phyloP scores from a whole-genome alignment of 2,329 filamentous ascomycete genomes.

The Dactylella cylindrospora region DNA sequence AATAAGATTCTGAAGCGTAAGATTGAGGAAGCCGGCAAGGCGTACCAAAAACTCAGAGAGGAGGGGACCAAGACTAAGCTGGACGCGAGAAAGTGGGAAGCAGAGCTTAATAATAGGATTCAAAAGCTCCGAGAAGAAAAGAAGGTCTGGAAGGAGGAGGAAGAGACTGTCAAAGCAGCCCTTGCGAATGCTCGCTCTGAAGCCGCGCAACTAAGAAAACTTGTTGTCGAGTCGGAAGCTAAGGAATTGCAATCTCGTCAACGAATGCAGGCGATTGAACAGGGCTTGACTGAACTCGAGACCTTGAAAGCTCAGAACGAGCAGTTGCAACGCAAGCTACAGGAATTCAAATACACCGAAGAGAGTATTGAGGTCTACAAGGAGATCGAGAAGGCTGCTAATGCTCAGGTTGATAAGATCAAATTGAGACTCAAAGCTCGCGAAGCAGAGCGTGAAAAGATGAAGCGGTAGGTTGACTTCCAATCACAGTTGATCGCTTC shows the following conservation, averaged over 20 bases:
- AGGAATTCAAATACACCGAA: constrained; percentile 66
- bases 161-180: constrained; percentile 61
- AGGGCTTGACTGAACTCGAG: constrained; percentile 63
- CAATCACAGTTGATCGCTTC: neutral
- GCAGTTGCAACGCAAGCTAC: constrained; percentile 63
- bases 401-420: constrained; percentile 62
- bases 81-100: constrained; percentile 76
- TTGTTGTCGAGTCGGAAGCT: constrained; percentile 70
- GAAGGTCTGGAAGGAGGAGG: constrained; percentile 64
- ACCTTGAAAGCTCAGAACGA: constrained; percentile 62
- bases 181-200: constrained; percentile 63
- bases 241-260: constrained; percentile 67
- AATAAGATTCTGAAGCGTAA: constrained; percentile 73
- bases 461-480: constrained; percentile 49
- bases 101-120: constrained; percentile 67
- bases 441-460: constrained; percentile 57
- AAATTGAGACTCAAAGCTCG: constrained; percentile 61
- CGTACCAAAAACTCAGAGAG: constrained; percentile 68
- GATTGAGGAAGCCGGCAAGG: constrained; percentile 70
- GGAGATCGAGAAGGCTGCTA: constrained; percentile 62
- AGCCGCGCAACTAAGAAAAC: constrained; percentile 64
- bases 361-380: constrained; percentile 61
- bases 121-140: constrained; percentile 68
- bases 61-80: constrained; percentile 71
- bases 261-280: constrained; percentile 64